These are phyloP conservation scores for Cutaneotrichosporon sp. DNA, from an alignment of 1,284 basidiomycete species.

Conservation along the genomic window DNA sequence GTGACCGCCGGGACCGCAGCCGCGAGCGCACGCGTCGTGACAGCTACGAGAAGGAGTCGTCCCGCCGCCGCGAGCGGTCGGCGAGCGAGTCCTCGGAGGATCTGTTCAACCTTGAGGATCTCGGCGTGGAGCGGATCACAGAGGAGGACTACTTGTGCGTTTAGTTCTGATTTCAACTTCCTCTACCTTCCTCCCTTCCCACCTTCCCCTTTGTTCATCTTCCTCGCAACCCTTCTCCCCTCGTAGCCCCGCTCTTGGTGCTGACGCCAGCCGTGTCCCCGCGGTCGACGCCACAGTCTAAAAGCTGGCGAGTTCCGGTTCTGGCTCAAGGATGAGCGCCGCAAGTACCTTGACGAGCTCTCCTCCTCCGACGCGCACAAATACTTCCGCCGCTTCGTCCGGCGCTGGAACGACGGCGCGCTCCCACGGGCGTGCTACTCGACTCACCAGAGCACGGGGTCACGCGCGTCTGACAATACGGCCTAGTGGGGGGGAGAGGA, in stretches of 20 bases:
- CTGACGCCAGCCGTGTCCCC: slow-evolving; percentile 14
- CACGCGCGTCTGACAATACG: slow-evolving; percentile 38
- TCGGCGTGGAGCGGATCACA: slow-evolving; percentile 44
- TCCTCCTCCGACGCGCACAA: slow-evolving; percentile 44
- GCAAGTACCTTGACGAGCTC: slow-evolving; percentile 51
- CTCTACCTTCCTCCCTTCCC: no score
- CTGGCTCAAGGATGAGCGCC: slow-evolving; percentile 42
- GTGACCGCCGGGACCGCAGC: slow-evolving; percentile 14
- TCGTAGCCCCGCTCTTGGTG: neutral
- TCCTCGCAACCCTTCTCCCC: neutral
- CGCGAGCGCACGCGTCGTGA: neutral
- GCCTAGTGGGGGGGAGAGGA: slow-evolving; percentile 29
- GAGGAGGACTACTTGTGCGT: slow-evolving; percentile 53
- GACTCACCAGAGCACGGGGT: slow-evolving; percentile 22
- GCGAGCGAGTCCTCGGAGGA: slow-evolving; percentile 31
- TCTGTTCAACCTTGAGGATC: slow-evolving; percentile 37
- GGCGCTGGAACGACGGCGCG: slow-evolving; percentile 52
- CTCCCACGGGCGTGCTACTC: slow-evolving; percentile 41
- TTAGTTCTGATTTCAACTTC: neutral
- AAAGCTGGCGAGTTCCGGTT: slow-evolving; percentile 41
- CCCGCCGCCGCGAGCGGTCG: slow-evolving; percentile 12
- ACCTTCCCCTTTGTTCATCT: no score
- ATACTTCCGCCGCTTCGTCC: slow-evolving; percentile 52
- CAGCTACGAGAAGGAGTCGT: slow-evolving; percentile 6
- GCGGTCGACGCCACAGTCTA: slow-evolving; percentile 18